Evolutionary conservation across 2,329 filamentous ascomycete genomes (phyloP).

Genomic region (Triangularia setosa): DNA sequence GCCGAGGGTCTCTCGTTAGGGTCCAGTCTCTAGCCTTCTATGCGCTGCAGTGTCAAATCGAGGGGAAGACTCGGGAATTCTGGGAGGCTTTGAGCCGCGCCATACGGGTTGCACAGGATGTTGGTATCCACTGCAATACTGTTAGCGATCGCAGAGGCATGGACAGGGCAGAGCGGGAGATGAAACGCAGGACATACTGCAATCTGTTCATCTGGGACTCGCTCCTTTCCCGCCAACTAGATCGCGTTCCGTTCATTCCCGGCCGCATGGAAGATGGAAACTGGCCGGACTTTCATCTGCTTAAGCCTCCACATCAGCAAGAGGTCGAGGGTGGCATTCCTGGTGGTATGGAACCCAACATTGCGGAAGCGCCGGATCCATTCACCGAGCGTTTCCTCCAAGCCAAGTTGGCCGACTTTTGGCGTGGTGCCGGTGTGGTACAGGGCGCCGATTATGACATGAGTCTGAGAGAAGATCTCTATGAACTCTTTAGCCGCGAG

Average conservation of each 20-base stretch:
- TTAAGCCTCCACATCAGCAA: neutral
- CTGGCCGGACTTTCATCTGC: neutral
- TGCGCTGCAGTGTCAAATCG: neutral
- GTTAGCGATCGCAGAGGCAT: neutral
- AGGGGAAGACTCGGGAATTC: neutral
- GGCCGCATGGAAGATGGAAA: neutral
- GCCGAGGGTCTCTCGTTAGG: neutral
- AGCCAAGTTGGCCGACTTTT: neutral
- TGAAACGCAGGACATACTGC: neutral
- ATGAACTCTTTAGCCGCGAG: neutral
- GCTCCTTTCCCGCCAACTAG: neutral
- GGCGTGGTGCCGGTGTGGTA: neutral
- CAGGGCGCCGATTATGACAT: neutral
- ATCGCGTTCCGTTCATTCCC: neutral
- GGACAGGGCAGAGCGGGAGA: neutral
- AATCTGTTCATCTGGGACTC: neutral
- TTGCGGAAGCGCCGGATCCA: neutral
- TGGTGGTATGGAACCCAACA: neutral
- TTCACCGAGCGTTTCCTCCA: neutral
- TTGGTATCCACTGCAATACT: neutral
- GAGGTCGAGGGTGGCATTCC: neutral
- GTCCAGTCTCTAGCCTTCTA: neutral
- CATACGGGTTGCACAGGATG: neutral
- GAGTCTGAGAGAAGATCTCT: neutral
- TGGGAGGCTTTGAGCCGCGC: constrained; percentile 1